Percentiles rank a stretch among this genome's conserved stretches.
phyloP scores from a whole-genome alignment of 805 yeast genomes.

The Metschnikowia borealis region DNA sequence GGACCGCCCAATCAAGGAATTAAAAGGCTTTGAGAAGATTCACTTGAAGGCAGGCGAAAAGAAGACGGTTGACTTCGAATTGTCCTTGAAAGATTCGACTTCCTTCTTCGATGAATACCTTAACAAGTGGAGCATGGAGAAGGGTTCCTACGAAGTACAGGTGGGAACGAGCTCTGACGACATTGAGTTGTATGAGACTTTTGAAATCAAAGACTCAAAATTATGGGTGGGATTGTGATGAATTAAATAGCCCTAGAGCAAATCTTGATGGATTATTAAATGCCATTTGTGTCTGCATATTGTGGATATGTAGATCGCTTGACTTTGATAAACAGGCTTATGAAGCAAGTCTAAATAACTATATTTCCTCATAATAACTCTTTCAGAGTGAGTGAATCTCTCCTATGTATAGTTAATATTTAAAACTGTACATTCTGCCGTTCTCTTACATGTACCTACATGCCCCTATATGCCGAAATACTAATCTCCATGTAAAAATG shows the following conservation, averaged over 20 bases:
- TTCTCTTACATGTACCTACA: too few species aligned
- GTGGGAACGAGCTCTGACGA: conserved; percentile 42
- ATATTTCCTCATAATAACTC: too few species aligned
- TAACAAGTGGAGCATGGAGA: conserved; percentile 48
- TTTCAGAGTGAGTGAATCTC: too few species aligned
- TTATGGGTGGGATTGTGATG: conserved; percentile 15
- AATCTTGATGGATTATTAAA: background rate
- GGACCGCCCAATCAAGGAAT: conserved; percentile 55
- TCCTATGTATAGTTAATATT: too few species aligned
- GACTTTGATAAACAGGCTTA: too few species aligned
- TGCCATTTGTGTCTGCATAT: background rate
- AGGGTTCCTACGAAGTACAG: conserved; percentile 46
- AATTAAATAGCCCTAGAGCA: background rate
- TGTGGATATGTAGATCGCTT: too few species aligned
- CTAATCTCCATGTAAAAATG: too few species aligned
- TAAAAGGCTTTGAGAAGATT: conserved; percentile 55
- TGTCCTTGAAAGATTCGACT: conserved; percentile 47
- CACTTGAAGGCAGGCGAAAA: conserved; percentile 42
- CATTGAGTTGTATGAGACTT: conserved; percentile 13
- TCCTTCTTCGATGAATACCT: conserved; percentile 51
- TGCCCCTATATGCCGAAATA: too few species aligned
- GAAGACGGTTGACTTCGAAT: conserved; percentile 31
- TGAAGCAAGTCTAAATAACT: too few species aligned
- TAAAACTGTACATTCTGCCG: too few species aligned
- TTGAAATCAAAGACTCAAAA: conserved; percentile 6